phyloP scores from a whole-genome alignment of 108 stramenopile genomes.

The Aurantiochytrium sp. region DNA sequence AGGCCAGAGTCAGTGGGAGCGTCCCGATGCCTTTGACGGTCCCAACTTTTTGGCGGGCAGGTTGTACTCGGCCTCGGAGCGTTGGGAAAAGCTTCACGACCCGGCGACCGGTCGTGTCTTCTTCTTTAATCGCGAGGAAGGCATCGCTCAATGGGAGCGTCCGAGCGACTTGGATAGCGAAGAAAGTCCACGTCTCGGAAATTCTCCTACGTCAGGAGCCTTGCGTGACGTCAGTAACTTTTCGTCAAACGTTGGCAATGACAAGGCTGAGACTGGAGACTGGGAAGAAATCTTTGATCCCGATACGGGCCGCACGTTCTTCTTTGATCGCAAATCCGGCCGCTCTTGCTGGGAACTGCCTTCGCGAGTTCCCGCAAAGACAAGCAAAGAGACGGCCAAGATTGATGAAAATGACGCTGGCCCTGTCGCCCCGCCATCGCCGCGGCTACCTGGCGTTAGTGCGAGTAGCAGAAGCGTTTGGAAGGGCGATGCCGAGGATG shows the following conservation, averaged over 20 bases:
- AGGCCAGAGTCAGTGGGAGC: neutral
- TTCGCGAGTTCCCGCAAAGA: neutral
- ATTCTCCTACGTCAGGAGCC: neutral
- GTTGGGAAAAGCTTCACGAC: slow-evolving; percentile 11
- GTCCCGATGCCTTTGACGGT: neutral
- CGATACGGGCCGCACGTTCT: neutral
- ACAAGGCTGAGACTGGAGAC: neutral
- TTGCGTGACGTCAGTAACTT: no score
- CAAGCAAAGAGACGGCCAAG: no score
- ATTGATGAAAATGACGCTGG: no score
- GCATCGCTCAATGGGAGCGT: neutral
- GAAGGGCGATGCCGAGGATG: neutral
- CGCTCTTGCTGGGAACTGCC: neutral
- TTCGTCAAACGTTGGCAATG: neutral
- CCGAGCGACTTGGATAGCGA: neutral
- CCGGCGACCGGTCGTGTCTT: neutral
- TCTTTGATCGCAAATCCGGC: neutral
- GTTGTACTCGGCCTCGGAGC: neutral
- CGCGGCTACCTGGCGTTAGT: no score
- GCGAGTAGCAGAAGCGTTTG: neutral
- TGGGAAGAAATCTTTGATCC: slow-evolving; percentile 7
- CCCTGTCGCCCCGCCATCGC: no score
- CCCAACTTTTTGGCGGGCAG: neutral
- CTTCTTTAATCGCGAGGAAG: slow-evolving; percentile 8
- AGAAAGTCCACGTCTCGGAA: neutral